Conservation (phyloP, 1,284 basidiomycete species). For the Bjerkandera adusta region DNA sequence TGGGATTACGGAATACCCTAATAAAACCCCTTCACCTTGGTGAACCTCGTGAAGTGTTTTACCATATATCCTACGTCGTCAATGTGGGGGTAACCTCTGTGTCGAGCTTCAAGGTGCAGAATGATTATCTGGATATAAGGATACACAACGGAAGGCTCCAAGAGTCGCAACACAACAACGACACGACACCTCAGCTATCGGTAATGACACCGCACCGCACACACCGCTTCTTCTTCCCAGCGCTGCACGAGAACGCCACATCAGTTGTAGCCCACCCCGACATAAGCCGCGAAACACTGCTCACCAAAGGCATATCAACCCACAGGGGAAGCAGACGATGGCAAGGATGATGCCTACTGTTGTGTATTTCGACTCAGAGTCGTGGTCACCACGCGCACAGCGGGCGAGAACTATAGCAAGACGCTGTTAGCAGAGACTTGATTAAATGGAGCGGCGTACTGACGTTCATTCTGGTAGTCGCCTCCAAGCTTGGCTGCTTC, state of each 20-base stretch:
- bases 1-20: too few species aligned
- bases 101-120: too few species aligned
- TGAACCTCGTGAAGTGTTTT: too few species aligned
- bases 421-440: background rate
- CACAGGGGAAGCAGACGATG: conserved; percentile 23
- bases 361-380: conserved; percentile 18
- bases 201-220: conserved; percentile 13
- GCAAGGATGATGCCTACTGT: conserved; percentile 22
- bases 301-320: conserved; percentile 22
- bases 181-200: too few species aligned
- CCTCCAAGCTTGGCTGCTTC: too few species aligned
- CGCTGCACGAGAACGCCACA: background rate
- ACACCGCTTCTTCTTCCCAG: conserved; percentile 15
- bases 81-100: too few species aligned
- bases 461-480: too few species aligned
- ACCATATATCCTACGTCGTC: too few species aligned
- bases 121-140: too few species aligned
- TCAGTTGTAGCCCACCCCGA: background rate
- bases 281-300: background rate
- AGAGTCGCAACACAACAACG: too few species aligned
- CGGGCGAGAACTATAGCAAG: conserved; percentile 13
- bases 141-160: too few species aligned
- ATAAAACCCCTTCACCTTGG: too few species aligned
- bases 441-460: background rate
- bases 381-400: conserved; percentile 17